Base-by-base conservation (phyloP, 1,139 yeast species). In the Yamadazyma diospyri region DNA sequence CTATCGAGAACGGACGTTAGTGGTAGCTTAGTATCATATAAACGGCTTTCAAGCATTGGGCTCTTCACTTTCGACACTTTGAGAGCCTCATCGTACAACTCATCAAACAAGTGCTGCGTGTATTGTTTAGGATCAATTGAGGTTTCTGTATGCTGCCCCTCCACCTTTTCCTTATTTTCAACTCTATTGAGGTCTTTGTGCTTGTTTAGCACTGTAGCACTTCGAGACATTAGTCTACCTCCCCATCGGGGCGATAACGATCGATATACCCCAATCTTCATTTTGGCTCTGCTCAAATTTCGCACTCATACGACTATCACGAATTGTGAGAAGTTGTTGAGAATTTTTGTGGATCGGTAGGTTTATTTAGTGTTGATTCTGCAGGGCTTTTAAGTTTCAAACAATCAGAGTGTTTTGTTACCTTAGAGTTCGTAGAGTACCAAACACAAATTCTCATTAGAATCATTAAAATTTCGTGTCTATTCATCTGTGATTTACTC, bases 1-100 rank as follows among this genome's bases (percentile, higher is more conserved):
- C 44, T 55, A 35, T 62, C 69, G 3, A 34, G 23, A 10, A 34
- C 25, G 2, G 37, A 34, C 14, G 26, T 23, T 6, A 29, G 4
- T 6, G 28, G 23, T 4, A 11, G n/a, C 10, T 29, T 17, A 5
- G 32, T 16, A 10, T 29, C 14, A 20, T 25, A 30, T 7, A 30
- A 19, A 16, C 16, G 9, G 19, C 11, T 30, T n/a, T 23, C 18
- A 10, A 29, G 27, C 4, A 29, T 11, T 3, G 21, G 12, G 7
- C 10, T 4, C 22, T 16, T 17, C 13, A 6, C 9, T 7, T 21
- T 10, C 4, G 23, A 12, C n/a, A 21, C 22, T 3, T 29, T 12
- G 3, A 15, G 14, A 2, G 25, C 26, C 7, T 23, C 20, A 22
- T 21, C n/a, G 17, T 29, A 23, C 16, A 23, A 21, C 17, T 22